These are phyloP conservation scores for Vigna trinervia DNA, from an alignment of 306 rosid species.

Conservation along the genomic window DNA sequence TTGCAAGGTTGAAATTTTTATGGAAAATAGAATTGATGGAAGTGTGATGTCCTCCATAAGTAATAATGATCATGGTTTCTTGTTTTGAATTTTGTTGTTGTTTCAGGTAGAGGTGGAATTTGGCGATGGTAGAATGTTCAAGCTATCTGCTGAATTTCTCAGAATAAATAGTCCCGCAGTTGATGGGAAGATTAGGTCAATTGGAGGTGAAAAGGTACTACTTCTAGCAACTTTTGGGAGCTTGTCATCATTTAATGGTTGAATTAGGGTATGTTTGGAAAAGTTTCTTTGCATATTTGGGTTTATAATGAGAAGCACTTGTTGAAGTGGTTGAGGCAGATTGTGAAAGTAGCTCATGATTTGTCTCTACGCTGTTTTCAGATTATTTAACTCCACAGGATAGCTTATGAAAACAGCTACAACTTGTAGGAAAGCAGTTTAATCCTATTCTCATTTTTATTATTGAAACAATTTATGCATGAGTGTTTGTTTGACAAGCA, in stretches of 20 bases:
- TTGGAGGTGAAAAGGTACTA: slow-evolving; percentile 87
- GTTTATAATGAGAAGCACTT: neutral
- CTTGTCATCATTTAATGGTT: neutral
- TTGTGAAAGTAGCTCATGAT: neutral
- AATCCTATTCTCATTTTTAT: neutral
- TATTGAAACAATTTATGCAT: neutral
- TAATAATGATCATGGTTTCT: neutral
- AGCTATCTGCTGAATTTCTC: slow-evolving; percentile 81
- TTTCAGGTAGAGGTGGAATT: slow-evolving; percentile 79
- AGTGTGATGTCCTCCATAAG: neutral
- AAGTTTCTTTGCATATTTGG: neutral
- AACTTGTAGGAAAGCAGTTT: neutral
- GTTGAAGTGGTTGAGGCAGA: neutral
- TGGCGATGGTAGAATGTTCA: slow-evolving; percentile 64
- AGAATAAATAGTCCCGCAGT: slow-evolving; percentile 87
- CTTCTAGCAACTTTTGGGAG: slow-evolving; percentile 8
- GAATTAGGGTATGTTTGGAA: neutral
- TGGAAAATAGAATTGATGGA: neutral
- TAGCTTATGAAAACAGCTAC: neutral
- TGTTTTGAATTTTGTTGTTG: slow-evolving; percentile 21
- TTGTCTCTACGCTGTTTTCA: neutral
- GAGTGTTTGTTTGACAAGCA: neutral
- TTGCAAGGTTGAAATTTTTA: neutral
- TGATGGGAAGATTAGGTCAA: slow-evolving; percentile 80
- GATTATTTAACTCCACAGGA: neutral